A percentile compares a stretch with the other conserved stretches of the same genome.
Evolutionary conservation across 1,284 basidiomycete species (phyloP).

Genomic region (Termitomyces sp.): DNA sequence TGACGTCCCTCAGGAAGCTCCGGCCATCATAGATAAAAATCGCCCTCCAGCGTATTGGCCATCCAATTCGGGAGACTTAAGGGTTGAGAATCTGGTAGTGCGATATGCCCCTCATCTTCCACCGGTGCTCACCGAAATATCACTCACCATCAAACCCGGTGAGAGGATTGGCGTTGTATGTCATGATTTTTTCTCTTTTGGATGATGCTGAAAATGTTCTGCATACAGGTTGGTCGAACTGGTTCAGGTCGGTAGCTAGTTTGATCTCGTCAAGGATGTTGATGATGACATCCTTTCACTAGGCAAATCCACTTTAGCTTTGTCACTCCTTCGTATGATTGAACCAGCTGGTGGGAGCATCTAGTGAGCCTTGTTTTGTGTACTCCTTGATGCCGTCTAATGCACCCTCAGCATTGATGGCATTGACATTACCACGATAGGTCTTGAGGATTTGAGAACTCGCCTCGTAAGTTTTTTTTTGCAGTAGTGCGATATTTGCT

Average conservation of each 20-base stretch:
- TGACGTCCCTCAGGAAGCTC: slow-evolving; percentile 73
- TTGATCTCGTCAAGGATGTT: slow-evolving; percentile 1
- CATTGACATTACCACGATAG: slow-evolving; percentile 77
- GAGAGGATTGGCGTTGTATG: slow-evolving; percentile 75
- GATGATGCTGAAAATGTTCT: neutral
- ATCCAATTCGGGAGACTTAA: slow-evolving; percentile 50
- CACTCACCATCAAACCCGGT: slow-evolving; percentile 64
- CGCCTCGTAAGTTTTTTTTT: slow-evolving; percentile 38
- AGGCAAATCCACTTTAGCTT: slow-evolving; percentile 72
- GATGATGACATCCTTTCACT: slow-evolving; percentile 8
- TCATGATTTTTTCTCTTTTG: slow-evolving; percentile 6
- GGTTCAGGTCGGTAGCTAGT: slow-evolving; percentile 43
- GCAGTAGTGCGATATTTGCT: neutral
- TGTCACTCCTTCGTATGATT: slow-evolving; percentile 75
- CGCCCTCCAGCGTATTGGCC: slow-evolving; percentile 78
- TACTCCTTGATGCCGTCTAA: neutral
- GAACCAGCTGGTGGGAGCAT: slow-evolving; percentile 74
- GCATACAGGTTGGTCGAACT: slow-evolving; percentile 53
- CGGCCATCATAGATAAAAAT: slow-evolving; percentile 50
- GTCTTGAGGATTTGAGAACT: slow-evolving; percentile 76
- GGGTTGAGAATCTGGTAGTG: slow-evolving; percentile 63
- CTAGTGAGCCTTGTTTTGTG: slow-evolving; percentile 34
- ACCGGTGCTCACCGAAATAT: slow-evolving; percentile 61
- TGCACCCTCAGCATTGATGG: slow-evolving; percentile 58
- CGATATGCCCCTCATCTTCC: slow-evolving; percentile 74